Evolutionary conservation across 1,284 basidiomycete species (phyloP).

Genomic region (Cutaneotrichosporon mucoides): DNA sequence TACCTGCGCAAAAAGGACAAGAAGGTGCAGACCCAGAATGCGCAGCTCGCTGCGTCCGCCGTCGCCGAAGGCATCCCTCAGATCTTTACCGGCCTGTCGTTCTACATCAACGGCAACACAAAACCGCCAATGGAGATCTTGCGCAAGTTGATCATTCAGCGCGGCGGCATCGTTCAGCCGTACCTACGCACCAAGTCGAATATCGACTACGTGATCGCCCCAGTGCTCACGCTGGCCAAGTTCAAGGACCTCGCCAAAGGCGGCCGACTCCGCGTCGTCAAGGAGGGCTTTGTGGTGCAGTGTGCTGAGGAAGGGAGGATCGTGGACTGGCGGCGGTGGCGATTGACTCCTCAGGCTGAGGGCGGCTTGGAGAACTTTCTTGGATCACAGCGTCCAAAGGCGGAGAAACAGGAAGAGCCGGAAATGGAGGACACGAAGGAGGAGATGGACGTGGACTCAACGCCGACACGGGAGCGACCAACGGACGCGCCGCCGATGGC

Average conservation of each 20-base stretch:
- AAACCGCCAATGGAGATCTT: slow-evolving; percentile 81
- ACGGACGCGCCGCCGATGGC: too few relatives aligned
- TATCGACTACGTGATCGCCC: slow-evolving; percentile 71
- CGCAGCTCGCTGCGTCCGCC: slow-evolving; percentile 53
- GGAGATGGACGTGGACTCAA: not conserved
- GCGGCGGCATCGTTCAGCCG: slow-evolving; percentile 79
- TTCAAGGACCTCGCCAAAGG: slow-evolving; percentile 71
- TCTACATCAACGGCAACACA: slow-evolving; percentile 91
- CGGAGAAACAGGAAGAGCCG: not conserved
- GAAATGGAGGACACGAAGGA: not conserved
- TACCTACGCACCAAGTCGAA: slow-evolving; percentile 35
- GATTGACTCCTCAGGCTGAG: slow-evolving; percentile 19
- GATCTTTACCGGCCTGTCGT: slow-evolving; percentile 67
- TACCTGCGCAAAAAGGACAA: slow-evolving; percentile 87
- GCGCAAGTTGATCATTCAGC: slow-evolving; percentile 69
- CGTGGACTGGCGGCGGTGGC: slow-evolving; percentile 47
- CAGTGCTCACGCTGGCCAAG: slow-evolving; percentile 83
- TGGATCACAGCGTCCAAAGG: too few relatives aligned
- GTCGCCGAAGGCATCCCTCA: slow-evolving; percentile 44
- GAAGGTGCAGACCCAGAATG: slow-evolving; percentile 83
- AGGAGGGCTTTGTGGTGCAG: slow-evolving; percentile 79
- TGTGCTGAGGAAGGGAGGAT: slow-evolving; percentile 63
- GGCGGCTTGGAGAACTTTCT: slow-evolving; percentile 31
- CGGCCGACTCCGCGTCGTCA: slow-evolving; percentile 70
- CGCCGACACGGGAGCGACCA: not conserved